Percentiles rank a stretch among this genome's conserved stretches.
These are phyloP conservation scores for Pythium volutum DNA, from an alignment of 352 stramenopile species.

Conservation along the genomic window DNA sequence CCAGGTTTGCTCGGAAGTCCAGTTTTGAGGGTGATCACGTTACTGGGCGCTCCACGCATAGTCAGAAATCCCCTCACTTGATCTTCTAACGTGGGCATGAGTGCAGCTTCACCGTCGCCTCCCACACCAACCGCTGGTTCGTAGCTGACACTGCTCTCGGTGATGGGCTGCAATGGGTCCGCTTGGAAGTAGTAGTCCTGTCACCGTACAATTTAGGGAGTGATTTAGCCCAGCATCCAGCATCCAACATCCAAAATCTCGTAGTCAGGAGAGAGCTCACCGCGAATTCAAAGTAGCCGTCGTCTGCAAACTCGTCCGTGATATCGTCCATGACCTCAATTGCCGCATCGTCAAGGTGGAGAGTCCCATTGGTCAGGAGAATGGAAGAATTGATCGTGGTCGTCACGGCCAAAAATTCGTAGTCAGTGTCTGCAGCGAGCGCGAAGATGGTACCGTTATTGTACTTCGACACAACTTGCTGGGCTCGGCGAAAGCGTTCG, in stretches of 20 bases:
- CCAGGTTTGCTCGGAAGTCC: slow-evolving; percentile 29
- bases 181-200: slow-evolving; percentile 53
- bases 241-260: neutral
- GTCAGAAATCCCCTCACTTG: slow-evolving; percentile 11
- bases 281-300: slow-evolving; percentile 44
- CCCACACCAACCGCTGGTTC: neutral
- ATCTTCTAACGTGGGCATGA: slow-evolving; percentile 4
- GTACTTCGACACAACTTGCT: slow-evolving; percentile 15
- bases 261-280: slow-evolving; percentile 23
- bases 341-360: slow-evolving; percentile 25
- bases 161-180: slow-evolving; percentile 14
- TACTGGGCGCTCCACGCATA: slow-evolving; percentile 29
- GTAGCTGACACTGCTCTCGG: slow-evolving; percentile 4
- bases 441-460: slow-evolving; percentile 35
- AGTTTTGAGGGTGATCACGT: slow-evolving; percentile 36
- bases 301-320: neutral
- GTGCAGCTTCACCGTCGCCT: neutral
- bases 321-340: slow-evolving; percentile 26
- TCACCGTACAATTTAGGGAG: neutral
- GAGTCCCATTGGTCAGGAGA: slow-evolving; percentile 11
- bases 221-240: neutral
- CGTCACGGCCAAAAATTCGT: slow-evolving; percentile 50
- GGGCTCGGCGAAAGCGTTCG: slow-evolving; percentile 15
- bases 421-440: slow-evolving; percentile 39
- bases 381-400: slow-evolving; percentile 14